phyloP scores from a whole-genome alignment of 805 yeast genomes.

The Wickerhamiella kurtzmanii region DNA sequence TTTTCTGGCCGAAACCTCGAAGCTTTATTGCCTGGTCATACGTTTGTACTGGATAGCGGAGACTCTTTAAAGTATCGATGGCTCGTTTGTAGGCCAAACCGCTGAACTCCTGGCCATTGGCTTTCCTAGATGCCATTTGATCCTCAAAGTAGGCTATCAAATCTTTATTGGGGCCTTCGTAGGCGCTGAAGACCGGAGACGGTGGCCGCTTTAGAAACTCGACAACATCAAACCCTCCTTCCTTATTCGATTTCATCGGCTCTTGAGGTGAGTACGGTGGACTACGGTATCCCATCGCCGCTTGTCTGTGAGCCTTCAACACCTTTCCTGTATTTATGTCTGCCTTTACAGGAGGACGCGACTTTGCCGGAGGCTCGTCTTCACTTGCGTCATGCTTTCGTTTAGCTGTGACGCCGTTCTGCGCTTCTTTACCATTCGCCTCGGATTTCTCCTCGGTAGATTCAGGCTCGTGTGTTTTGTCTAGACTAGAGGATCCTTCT shows the following conservation, averaged over 20 bases:
- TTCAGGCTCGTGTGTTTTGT: not conserved
- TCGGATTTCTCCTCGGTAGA: not conserved
- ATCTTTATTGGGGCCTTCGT: slow-evolving; percentile 19
- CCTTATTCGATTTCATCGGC: not conserved
- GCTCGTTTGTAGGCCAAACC: slow-evolving; percentile 35
- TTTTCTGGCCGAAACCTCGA: slow-evolving; percentile 31
- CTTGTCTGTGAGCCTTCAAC: not conserved
- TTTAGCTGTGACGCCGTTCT: no score
- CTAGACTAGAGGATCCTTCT: not conserved
- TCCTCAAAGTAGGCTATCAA: slow-evolving; percentile 25
- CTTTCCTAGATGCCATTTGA: slow-evolving; percentile 24
- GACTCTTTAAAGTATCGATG: slow-evolving; percentile 25
- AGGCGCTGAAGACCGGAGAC: not conserved
- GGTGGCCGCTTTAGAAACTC: not conserved
- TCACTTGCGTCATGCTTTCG: no score
- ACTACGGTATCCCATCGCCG: not conserved
- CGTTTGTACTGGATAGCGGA: slow-evolving; percentile 24
- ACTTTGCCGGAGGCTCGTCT: no score
- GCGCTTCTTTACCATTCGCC: no score
- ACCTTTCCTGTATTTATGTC: not conserved
- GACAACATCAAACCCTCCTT: not conserved
- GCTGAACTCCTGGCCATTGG: slow-evolving; percentile 29
- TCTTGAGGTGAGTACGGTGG: not conserved
- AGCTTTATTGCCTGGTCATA: slow-evolving; percentile 29
- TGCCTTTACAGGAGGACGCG: no score